Percentiles rank a stretch among this genome's conserved stretches.
Conservation (phyloP, 2,329 filamentous ascomycete species). For the Exserohilum turcica region DNA sequence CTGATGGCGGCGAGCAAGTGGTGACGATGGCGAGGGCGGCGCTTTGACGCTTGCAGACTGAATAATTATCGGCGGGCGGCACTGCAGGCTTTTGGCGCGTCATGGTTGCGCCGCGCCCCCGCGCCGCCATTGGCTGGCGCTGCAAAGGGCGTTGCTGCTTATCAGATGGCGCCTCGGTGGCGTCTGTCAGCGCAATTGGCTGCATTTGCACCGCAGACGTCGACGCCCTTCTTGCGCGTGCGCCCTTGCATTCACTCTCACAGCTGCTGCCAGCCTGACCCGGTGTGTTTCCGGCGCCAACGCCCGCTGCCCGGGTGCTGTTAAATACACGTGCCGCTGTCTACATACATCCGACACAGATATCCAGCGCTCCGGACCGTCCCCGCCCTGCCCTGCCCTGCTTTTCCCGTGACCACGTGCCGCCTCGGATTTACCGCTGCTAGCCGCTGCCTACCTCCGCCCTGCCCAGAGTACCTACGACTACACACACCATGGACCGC, state of each 20-base stretch:
- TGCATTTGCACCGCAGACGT: conserved; percentile 4
- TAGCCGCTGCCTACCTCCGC: conserved; percentile 31
- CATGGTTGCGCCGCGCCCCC: conserved; percentile 13
- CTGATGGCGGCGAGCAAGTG: conserved; percentile 15
- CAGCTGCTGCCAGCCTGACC: too few species aligned
- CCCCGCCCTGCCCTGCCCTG: conserved; percentile 13
- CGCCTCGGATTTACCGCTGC: conserved; percentile 37
- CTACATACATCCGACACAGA: neutral
- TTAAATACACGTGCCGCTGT: neutral
- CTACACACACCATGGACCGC: conserved; percentile 22
- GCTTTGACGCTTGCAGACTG: conserved; percentile 19
- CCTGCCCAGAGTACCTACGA: too few species aligned
- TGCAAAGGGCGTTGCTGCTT: conserved; percentile 18
- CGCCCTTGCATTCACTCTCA: conserved; percentile 8
- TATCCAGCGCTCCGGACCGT: neutral
- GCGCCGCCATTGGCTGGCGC: conserved; percentile 8
- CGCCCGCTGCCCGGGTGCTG: conserved; percentile 7
- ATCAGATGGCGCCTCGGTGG: conserved; percentile 29
- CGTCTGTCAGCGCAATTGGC: conserved; percentile 14
- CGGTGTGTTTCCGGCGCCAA: neutral
- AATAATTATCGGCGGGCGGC: conserved; percentile 4
- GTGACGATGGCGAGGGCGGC: conserved; percentile 31
- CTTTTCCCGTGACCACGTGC: conserved; percentile 19
- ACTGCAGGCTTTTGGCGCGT: conserved; percentile 21
- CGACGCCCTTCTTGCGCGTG: conserved; percentile 3